These are phyloP conservation scores for Kockiozyma suomiensis DNA, from an alignment of 805 yeast species.

Conservation along the genomic window DNA sequence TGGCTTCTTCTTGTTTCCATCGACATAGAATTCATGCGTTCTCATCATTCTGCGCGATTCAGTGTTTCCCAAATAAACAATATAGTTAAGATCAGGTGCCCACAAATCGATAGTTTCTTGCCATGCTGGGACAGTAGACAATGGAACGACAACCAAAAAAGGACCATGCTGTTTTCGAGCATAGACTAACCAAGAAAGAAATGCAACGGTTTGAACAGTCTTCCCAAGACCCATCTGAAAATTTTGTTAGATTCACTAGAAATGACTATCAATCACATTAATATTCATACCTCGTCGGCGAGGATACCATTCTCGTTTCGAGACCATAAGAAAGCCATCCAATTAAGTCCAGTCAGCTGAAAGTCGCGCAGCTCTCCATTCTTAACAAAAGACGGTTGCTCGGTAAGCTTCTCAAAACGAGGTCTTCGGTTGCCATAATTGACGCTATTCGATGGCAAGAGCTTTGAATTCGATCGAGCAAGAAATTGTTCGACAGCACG, in stretches of 20 bases:
- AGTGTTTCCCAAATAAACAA: conserved; percentile 91
- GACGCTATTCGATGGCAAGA: conserved; percentile 78
- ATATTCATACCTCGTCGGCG: conserved; percentile 73
- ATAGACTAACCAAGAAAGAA: conserved; percentile 90
- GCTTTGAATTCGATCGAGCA: conserved; percentile 76
- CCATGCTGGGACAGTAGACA: conserved; percentile 98
- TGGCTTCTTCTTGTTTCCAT: conserved; percentile 63
- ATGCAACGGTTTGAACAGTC: conserved; percentile 95
- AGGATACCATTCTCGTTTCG: conserved; percentile 95
- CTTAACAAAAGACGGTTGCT: conserved; percentile 87
- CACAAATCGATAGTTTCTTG: conserved; percentile 97
- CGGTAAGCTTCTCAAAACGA: conserved; percentile 77
- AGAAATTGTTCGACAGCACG: conserved; percentile 81
- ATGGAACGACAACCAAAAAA: conserved; percentile 92
- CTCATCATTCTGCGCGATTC: conserved; percentile 79
- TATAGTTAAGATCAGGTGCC: conserved; percentile 95
- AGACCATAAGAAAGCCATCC: conserved; percentile 99
- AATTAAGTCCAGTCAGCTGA: conserved; percentile 95
- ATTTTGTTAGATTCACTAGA: too few species aligned
- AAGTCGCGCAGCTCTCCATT: conserved; percentile 93
- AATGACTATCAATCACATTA: not conserved
- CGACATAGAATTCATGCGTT: conserved; percentile 76
- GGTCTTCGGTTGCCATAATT: conserved; percentile 77
- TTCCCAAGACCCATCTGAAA: conserved; percentile 89
- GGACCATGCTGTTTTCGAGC: conserved; percentile 98